Evolutionary conservation across 2,329 filamentous ascomycete species (phyloP), one percentile per base, ranked within the genome.

Genomic region (Calonectria honghensis): DNA sequence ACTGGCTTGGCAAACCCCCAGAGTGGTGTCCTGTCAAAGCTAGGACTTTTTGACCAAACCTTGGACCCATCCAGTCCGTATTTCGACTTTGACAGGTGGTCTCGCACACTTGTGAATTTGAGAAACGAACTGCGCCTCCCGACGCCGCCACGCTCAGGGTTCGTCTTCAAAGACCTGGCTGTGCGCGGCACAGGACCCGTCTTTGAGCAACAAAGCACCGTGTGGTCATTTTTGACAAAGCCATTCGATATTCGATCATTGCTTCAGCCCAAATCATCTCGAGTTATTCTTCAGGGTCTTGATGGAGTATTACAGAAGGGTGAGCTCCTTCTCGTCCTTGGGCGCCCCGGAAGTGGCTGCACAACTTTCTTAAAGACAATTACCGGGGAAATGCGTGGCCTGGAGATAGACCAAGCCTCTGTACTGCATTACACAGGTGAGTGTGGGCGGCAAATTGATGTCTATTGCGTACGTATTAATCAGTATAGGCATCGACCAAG

Each of bases 381-480:
- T 16, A 50, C 71, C 0, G 71, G 71, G 3, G 66, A 73, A 31
- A 73, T 67, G 16, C 54, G 31, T 6, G 65, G 57, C 16, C 50
- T 73, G 54, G 64, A 69, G 18, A 48, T 73, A 7, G 65, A 69
- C 37, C 57, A 48, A 5, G 24, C 7, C 7, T 69, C 65, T 6
- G 54, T 69, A 13, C 57, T 73, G 37, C 63, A 73, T 59, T 73
- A 73, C 57, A 59, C 64, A 24, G 65, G 71, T 48, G 50, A 10
- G 32, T 50, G 16, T 16, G 16, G 16, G 45, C 41, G 4, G 29
- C 59, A 0, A 67, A 57, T 45, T 41, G 32, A 18, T 41, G 2
- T 13, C 93, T 6, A 13, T 89, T 87, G 87, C 31, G 87, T 88
- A 77, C 31, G 13, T 18, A 35, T n/a, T 68, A 9, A 68, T 18